Base-by-base conservation (phyloP, 345 rosid species). In the Brassica rapa region DNA sequence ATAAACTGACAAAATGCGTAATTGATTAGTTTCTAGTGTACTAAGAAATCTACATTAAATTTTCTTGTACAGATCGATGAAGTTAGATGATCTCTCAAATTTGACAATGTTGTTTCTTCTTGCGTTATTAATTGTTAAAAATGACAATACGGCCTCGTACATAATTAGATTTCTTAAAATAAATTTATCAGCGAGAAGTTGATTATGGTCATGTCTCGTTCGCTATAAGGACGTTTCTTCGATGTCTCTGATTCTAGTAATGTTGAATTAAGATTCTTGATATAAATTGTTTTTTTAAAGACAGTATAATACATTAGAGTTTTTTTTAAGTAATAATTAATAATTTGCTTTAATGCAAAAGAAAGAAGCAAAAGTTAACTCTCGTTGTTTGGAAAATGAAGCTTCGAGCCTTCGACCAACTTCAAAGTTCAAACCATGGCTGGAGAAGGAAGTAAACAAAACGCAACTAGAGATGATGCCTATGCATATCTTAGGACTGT, bases 391-490 rank as follows among this genome's bases (percentile, higher is more conserved):
- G 60, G 60, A 53, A 51, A 53, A 53, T 15, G 60, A 53, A 53
- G 60, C 60, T 53, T 16, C 3, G 12, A 56, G 27, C 11, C 10
- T 62, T 73, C 1, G 19, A 53, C 24, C 60, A 53, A 53, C 23
- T 7, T 65, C 1, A 65, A 23, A 9, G n/a, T 64, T 51, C 56
- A 56, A 74, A 66, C 23, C 57, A 75, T 75, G 66, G 29, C 12
- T 6, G 78, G 59, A 66, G 72, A 55, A 25, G 21, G 29, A 56
- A 66, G 59, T 25, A 65, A 66, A 67, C 21, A 11, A 12, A 66
- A 8, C 0, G 8, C 64, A 37, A 75, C 66, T 4, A 19, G 2
- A 57, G 29, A 25, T 25, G 79, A 75, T 6, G 72, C 72, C 1
- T 16, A n/a, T 25, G 59, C n/a, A 39, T 67, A 57, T 29, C 14